Percentiles rank a stretch among this genome's conserved stretches.
These are phyloP conservation scores for Pistacia atlantica DNA, from an alignment of 345 rosid species.

Conservation along the genomic window DNA sequence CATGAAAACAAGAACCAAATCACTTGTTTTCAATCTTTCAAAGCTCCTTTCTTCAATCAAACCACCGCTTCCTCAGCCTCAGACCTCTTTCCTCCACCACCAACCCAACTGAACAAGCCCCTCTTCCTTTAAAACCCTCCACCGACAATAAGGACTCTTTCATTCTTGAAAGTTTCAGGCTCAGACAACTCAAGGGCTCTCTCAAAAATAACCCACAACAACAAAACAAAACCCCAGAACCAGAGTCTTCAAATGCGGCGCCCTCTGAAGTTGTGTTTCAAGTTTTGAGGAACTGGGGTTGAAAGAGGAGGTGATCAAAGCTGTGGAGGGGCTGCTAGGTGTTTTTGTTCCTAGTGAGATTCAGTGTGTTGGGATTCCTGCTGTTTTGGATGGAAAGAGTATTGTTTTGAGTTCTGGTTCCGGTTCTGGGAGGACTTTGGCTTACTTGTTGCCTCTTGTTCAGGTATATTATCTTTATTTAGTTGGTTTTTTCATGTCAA, in stretches of 20 bases:
- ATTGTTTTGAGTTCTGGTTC: constrained; percentile 67
- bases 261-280: constrained; percentile 24
- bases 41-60: constrained; percentile 13
- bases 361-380: constrained; percentile 68
- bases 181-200: constrained; percentile 49
- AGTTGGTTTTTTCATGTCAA: not conserved
- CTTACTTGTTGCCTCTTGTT: constrained; percentile 66
- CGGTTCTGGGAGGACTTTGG: constrained; percentile 65
- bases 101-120: not conserved
- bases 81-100: constrained; percentile 17
- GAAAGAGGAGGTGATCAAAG: constrained; percentile 50
- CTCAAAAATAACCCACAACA: constrained; percentile 17
- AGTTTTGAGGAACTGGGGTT: constrained; percentile 60
- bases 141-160: not conserved
- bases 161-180: constrained; percentile 52
- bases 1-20: constrained; percentile 20
- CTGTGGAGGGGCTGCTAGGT: constrained; percentile 48
- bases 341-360: constrained; percentile 67
- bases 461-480: constrained; percentile 38
- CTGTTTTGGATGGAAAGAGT: constrained; percentile 57
- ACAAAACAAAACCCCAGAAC: constrained; percentile 7
- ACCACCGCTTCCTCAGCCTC: not conserved
- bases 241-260: not conserved
- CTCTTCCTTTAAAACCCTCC: constrained; percentile 19
- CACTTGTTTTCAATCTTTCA: constrained; percentile 10